Conservation (phyloP, 2,329 filamentous ascomycete genomes). For the Stemphylium lycopersici region DNA sequence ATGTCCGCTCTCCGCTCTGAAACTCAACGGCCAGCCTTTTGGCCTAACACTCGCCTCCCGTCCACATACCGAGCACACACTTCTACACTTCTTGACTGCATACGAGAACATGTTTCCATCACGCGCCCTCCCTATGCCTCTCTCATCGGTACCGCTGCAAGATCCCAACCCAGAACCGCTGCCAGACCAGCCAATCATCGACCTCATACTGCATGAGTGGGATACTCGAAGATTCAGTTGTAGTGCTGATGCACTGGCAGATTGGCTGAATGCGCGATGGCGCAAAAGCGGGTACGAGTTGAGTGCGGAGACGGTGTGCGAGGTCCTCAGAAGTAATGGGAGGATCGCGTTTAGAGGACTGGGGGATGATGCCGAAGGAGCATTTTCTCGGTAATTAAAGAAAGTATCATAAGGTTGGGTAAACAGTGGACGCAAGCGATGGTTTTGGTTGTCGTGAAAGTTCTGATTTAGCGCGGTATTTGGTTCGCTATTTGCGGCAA, state of each 20-base stretch:
- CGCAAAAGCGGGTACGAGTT: slow-evolving; percentile 44
- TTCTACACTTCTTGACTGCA: slow-evolving; percentile 46
- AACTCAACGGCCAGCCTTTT: slow-evolving; percentile 47
- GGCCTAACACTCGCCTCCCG: slow-evolving; percentile 42
- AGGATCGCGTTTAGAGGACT: slow-evolving; percentile 44
- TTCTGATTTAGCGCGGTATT: too few species aligned
- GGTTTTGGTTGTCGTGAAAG: background rate
- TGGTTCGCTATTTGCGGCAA: too few species aligned
- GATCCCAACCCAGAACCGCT: slow-evolving; percentile 33
- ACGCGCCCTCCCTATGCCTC: slow-evolving; percentile 38
- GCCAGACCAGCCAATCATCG: slow-evolving; percentile 43
- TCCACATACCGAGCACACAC: slow-evolving; percentile 39
- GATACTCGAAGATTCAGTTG: slow-evolving; percentile 42
- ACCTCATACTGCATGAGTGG: slow-evolving; percentile 45
- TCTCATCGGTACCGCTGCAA: slow-evolving; percentile 36
- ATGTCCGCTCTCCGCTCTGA: slow-evolving; percentile 42
- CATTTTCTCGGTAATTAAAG: too few species aligned
- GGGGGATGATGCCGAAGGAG: slow-evolving; percentile 42
- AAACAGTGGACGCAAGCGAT: background rate
- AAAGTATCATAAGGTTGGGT: too few species aligned
- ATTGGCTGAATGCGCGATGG: slow-evolving; percentile 45
- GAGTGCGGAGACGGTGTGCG: slow-evolving; percentile 44
- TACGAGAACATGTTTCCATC: slow-evolving; percentile 46
- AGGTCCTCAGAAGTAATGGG: slow-evolving; percentile 43
- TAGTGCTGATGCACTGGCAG: slow-evolving; percentile 40